phyloP scores from a whole-genome alignment of 2,329 filamentous ascomycete species.

The Phyllosticta citrichinensis region DNA sequence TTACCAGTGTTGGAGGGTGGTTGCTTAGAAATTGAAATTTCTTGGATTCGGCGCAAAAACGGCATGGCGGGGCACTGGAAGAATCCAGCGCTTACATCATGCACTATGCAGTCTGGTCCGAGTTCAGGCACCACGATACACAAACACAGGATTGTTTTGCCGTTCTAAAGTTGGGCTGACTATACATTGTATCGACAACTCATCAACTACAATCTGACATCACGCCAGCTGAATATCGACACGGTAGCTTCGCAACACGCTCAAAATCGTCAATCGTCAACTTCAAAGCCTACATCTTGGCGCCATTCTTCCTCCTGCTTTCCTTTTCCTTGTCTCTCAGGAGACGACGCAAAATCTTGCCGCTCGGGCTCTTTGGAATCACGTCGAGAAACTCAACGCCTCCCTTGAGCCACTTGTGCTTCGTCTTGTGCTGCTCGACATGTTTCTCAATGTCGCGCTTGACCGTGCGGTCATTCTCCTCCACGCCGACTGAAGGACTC shows the following conservation, averaged over 20 bases:
- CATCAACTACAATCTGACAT: neutral
- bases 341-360: constrained; percentile 53
- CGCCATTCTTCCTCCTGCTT: constrained; percentile 50
- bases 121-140: neutral
- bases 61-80: constrained; percentile 1
- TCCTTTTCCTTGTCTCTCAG: constrained; percentile 67
- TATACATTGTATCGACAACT: neutral
- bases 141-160: neutral
- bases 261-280: neutral
- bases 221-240: neutral
- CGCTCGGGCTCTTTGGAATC: constrained; percentile 52
- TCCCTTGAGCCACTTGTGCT: constrained; percentile 53
- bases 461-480: constrained; percentile 42
- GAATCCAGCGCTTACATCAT: constrained; percentile 8
- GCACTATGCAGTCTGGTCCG: neutral
- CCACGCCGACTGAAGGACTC: constrained; percentile 40
- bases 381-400: constrained; percentile 41
- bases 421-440: constrained; percentile 51
- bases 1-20: neutral
- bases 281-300: constrained; percentile 48
- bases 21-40: constrained; percentile 11
- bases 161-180: too few relatives aligned
- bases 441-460: constrained; percentile 45
- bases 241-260: neutral
- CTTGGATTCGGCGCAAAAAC: constrained; percentile 4